These are phyloP conservation scores for Avena sativa DNA, from an alignment of 176 grass and related monocot genomes.

Conservation along the genomic window DNA sequence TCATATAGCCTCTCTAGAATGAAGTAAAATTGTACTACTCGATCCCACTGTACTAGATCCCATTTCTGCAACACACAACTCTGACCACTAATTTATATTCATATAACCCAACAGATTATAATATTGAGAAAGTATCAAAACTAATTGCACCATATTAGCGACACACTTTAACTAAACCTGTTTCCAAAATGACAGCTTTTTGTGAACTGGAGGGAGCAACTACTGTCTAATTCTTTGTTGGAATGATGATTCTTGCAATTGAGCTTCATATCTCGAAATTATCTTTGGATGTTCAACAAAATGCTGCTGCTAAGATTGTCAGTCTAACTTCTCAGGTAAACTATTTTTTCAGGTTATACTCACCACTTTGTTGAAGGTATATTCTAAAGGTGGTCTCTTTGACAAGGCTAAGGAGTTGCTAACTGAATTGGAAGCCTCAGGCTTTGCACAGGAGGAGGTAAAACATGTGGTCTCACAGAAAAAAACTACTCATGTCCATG, in stretches of 20 bases:
- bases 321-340: conserved; percentile 31
- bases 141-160: neutral
- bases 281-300: neutral
- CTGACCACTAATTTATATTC: conserved; percentile 10
- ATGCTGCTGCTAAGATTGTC: conserved; percentile 11
- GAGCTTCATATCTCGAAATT: conserved; percentile 17
- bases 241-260: conserved; percentile 10
- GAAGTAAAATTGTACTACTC: neutral
- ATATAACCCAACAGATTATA: neutral
- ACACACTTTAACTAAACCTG: neutral
- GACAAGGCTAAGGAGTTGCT: conserved; percentile 86
- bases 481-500: conserved; percentile 13
- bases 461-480: conserved; percentile 25
- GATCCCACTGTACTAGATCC: neutral
- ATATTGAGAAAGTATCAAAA: neutral
- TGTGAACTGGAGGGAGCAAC: neutral
- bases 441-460: conserved; percentile 95
- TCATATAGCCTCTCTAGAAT: neutral
- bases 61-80: neutral
- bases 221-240: conserved; percentile 12
- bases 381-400: conserved; percentile 91
- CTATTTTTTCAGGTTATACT: conserved; percentile 73
- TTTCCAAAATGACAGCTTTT: neutral
- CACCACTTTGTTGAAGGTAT: conserved; percentile 95
- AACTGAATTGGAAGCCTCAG: conserved; percentile 71